Evolutionary conservation across 768 basidiomycete genomes (phyloP), one percentile per base, ranked within the genome.

Genomic region (Pulveroboletus sp.): DNA sequence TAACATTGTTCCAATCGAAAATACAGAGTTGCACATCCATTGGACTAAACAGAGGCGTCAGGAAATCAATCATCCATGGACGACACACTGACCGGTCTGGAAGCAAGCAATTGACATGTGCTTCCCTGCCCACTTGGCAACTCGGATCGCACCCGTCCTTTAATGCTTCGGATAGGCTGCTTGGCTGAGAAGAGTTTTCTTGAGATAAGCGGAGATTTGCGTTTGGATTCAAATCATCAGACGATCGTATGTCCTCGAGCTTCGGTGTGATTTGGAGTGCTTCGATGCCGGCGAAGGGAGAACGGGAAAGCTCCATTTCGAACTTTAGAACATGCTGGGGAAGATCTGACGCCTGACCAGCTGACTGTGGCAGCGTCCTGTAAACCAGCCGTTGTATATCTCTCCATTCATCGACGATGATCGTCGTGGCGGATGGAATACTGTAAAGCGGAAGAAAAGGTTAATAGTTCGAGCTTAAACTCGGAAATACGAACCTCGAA

Each of bases 1-100:
- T 19, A 14, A 78, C 42, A 6, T 50, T 21, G n/a, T 49, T 53
- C 37, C 61, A 63, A 42, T 73, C 66, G 25, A 71, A 68, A 20
- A 73, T 58, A 24, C 73, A 68, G 45, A 87, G 68, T 25, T 74
- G 80, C 29, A 84, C 57, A 58, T 87, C 84, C 71, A 82, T 73
- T 12, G 79, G 74, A 20, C 82, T 84, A 50, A 44, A 42, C 25
- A 8, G 20, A 37, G 36, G 37, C 29, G 37, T 57, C 40, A 58
- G 45, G 14, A 29, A 42, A 25, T 20, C 19, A 35, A 33, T 9
- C n/a, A 31, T 33, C 32, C 34, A 37, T 19, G 7, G n/a, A 46
- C 29, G 27, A 17, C 16, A 38, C 17, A 57, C 59, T 49, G 42
- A 81, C 83, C 81, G 74, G 57, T 82, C 76, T 34, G 82, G 82